A percentile compares a stretch with the other conserved stretches of the same genome.
Conservation (phyloP, 345 rosid species). For the Aethionema arabicum region DNA sequence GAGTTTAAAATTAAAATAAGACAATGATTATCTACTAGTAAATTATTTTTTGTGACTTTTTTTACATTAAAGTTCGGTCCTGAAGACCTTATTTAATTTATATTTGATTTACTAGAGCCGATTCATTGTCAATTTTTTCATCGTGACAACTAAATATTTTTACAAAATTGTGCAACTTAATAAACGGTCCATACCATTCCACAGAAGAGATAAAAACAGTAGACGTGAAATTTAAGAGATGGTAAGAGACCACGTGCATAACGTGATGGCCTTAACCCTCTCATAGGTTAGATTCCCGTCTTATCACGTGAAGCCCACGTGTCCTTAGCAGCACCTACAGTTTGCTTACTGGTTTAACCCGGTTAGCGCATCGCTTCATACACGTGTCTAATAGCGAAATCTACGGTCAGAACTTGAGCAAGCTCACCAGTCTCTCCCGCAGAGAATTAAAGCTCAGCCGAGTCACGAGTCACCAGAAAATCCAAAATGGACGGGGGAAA, state of each 20-base stretch:
- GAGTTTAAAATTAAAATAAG: too few species aligned
- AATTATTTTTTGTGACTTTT: too few species aligned
- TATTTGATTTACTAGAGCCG: too few species aligned
- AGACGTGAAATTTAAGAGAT: constrained; percentile 3
- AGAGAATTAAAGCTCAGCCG: constrained; percentile 29
- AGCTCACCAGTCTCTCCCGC: constrained; percentile 25
- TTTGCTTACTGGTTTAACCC: constrained; percentile 13
- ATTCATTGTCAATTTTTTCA: too few species aligned
- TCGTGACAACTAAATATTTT: too few species aligned
- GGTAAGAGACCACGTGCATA: constrained; percentile 30
- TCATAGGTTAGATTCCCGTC: constrained; percentile 31
- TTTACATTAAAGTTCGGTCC: too few species aligned
- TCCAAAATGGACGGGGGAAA: constrained; percentile 27
- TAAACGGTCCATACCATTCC: too few species aligned
- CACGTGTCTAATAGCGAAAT: constrained; percentile 28
- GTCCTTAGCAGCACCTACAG: constrained; percentile 13
- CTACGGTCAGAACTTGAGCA: not conserved
- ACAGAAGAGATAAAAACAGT: too few species aligned
- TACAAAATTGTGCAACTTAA: too few species aligned
- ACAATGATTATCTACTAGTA: too few species aligned
- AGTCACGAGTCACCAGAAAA: constrained; percentile 29
- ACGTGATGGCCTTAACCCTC: constrained; percentile 23
- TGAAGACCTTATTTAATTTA: too few species aligned
- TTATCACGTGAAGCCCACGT: constrained; percentile 38
- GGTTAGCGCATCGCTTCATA: constrained; percentile 6